Conservation (phyloP, 768 basidiomycete species). For the Leucocoprinus sp. region DNA sequence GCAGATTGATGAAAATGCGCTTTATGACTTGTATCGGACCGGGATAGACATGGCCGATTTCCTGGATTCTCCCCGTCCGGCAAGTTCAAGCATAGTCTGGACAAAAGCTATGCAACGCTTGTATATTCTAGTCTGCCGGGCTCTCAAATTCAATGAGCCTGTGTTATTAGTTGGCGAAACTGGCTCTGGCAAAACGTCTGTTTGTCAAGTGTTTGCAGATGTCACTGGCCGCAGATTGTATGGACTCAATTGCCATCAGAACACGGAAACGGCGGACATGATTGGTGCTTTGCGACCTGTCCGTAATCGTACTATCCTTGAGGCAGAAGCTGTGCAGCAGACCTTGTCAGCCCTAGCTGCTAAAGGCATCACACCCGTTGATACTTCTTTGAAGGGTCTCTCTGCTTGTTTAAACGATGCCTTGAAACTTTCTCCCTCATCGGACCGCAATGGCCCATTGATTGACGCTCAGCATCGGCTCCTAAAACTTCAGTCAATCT, state of each 20-base stretch:
- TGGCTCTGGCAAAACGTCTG: conserved; percentile 94
- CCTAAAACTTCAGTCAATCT: conserved; percentile 59
- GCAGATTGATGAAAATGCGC: conserved; percentile 55
- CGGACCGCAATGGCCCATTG: conserved; percentile 24
- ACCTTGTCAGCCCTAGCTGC: conserved; percentile 31
- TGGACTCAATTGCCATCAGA: conserved; percentile 92
- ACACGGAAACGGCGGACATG: conserved; percentile 95
- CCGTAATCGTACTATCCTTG: conserved; percentile 57
- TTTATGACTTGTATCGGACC: conserved; percentile 55
- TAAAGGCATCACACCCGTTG: conserved; percentile 26
- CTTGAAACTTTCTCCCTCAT: conserved; percentile 17
- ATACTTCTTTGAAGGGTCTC: conserved; percentile 22
- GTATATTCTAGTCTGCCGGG: conserved; percentile 77
- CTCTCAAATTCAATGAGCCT: conserved; percentile 86
- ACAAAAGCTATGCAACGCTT: conserved; percentile 88
- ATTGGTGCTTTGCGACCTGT: conserved; percentile 89
- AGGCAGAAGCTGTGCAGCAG: conserved; percentile 42
- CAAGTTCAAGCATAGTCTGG: conserved; percentile 67
- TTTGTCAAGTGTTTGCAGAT: conserved; percentile 84
- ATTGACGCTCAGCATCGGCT: conserved; percentile 37
- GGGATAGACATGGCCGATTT: conserved; percentile 33
- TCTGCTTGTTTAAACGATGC: conserved; percentile 18
- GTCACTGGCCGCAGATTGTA: conserved; percentile 52
- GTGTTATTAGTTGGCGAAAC: conserved; percentile 95
- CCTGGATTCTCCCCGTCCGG: conserved; percentile 48